phyloP scores from a whole-genome alignment of 495 filamentous ascomycete genomes.

The Aspergillus conjunctus region DNA sequence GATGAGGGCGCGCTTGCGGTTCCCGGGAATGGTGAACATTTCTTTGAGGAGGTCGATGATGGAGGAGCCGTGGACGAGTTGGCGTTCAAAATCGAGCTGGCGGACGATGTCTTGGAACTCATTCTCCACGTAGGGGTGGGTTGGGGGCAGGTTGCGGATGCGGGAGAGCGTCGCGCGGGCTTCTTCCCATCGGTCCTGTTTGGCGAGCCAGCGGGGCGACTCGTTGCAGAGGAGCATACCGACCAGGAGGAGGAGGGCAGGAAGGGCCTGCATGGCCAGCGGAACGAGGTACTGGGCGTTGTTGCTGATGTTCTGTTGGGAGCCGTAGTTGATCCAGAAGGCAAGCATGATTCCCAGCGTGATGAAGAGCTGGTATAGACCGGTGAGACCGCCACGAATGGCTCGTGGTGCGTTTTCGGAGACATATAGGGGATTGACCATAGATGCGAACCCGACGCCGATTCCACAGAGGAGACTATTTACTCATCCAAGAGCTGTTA shows the following conservation, averaged over 20 bases:
- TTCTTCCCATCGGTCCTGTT: slow-evolving; percentile 46
- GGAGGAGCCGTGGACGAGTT: slow-evolving; percentile 59
- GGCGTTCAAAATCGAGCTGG: slow-evolving; percentile 70
- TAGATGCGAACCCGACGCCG: slow-evolving; percentile 49
- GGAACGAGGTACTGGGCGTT: slow-evolving; percentile 57
- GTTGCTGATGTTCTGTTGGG: slow-evolving; percentile 43
- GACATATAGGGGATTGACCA: slow-evolving; percentile 54
- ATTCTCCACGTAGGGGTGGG: slow-evolving; percentile 39
- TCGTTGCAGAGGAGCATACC: slow-evolving; percentile 56
- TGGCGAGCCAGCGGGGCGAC: slow-evolving; percentile 59
- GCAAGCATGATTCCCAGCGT: slow-evolving; percentile 37
- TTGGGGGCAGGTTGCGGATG: slow-evolving; percentile 44
- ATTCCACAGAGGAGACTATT: slow-evolving; percentile 63
- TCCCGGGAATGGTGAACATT: slow-evolving; percentile 49
- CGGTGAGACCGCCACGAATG: slow-evolving; percentile 49
- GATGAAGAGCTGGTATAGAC: slow-evolving; percentile 41
- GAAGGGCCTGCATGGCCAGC: slow-evolving; percentile 55
- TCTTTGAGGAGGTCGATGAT: slow-evolving; percentile 54
- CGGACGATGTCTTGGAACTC: slow-evolving; percentile 68
- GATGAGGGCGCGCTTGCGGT: slow-evolving; percentile 46
- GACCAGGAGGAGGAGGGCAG: slow-evolving; percentile 50
- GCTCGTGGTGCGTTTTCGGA: slow-evolving; percentile 46
- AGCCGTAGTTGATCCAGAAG: slow-evolving; percentile 57
- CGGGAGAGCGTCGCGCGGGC: slow-evolving; percentile 46
- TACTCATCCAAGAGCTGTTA: slow-evolving; percentile 1